These are phyloP conservation scores for Linnemannia schmuckeri DNA, from an alignment of 192 early-diverging fungal genomes.

Conservation along the genomic window DNA sequence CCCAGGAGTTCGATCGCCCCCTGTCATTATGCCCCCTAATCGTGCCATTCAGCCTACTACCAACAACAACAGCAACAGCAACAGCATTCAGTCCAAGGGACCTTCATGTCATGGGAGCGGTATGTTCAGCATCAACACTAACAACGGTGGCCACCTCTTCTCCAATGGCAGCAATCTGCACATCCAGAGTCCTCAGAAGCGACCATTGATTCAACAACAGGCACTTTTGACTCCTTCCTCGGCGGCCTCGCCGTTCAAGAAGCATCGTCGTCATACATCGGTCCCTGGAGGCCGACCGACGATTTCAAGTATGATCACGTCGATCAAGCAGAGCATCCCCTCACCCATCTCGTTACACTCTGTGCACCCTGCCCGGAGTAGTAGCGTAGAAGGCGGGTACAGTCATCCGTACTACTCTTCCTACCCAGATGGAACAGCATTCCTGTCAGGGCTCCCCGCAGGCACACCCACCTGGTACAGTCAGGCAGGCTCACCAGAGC, in stretches of 20 bases:
- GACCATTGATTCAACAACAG: neutral
- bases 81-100: neutral
- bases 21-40: slow-evolving; percentile 17
- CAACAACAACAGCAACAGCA: neutral
- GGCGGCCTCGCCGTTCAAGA: neutral
- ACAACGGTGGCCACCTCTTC: neutral
- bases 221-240: neutral
- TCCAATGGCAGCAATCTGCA: neutral
- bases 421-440: slow-evolving; percentile 31
- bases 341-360: slow-evolving; percentile 30
- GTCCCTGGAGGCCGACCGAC: slow-evolving; percentile 1
- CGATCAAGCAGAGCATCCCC: slow-evolving; percentile 38
- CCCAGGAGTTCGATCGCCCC: slow-evolving; percentile 5
- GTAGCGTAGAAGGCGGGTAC: slow-evolving; percentile 1
- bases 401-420: slow-evolving; percentile 15
- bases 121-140: neutral
- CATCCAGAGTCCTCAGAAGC: neutral
- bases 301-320: slow-evolving; percentile 24
- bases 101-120: neutral
- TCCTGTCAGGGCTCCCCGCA: neutral
- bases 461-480: slow-evolving; percentile 17
- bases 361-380: neutral
- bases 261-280: slow-evolving; percentile 28
- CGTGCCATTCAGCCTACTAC: neutral
- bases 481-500: slow-evolving; percentile 14